Evolutionary conservation across 306 rosid species (phyloP).

Genomic region (Mucuna pruriens): DNA sequence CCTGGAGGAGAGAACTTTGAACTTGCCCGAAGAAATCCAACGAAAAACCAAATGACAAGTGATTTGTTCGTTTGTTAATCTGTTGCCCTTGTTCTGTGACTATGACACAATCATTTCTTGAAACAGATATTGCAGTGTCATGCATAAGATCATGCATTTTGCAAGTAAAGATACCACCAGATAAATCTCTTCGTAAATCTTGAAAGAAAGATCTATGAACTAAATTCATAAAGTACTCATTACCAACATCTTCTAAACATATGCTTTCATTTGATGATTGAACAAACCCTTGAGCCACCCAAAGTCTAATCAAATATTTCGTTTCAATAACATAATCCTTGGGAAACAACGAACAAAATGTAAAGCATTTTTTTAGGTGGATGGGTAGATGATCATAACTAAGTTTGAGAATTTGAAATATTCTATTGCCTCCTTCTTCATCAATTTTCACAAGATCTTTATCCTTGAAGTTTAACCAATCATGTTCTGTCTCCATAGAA

Average conservation of each 20-base stretch:
- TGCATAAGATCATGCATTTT: not conserved
- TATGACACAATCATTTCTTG: not conserved
- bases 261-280: not conserved
- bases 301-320: not conserved
- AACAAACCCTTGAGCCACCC: slow-evolving; percentile 35
- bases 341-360: slow-evolving; percentile 30
- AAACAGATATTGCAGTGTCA: not conserved
- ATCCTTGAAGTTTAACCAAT: not conserved
- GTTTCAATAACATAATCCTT: accelerated
- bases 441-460: not conserved
- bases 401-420: not conserved
- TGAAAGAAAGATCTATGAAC: not conserved
- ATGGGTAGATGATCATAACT: not conserved
- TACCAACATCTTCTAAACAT: not conserved
- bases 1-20: not conserved
- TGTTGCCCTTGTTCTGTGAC: not conserved
- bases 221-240: slow-evolving; percentile 11
- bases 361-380: not conserved
- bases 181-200: not conserved
- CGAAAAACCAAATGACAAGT: not conserved
- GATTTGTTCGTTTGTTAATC: not conserved
- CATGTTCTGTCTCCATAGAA: not conserved
- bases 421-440: not conserved
- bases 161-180: not conserved
- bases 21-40: not conserved